Evolutionary conservation across 345 rosid genomes (phyloP), one percentile per base, ranked within the genome.

Genomic region (Lenwebbia sp.): DNA sequence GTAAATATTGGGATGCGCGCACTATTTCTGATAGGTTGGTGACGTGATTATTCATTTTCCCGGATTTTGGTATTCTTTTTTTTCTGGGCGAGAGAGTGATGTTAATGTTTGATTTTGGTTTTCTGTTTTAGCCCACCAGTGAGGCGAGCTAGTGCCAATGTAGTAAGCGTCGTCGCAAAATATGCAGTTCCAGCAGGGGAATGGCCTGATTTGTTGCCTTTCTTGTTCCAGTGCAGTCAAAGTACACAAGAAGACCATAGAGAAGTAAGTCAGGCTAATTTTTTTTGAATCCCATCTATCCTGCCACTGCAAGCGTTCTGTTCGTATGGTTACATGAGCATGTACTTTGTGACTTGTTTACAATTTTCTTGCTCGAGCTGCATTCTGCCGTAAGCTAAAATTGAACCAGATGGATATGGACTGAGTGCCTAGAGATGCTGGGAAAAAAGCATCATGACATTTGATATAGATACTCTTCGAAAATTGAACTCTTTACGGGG

Each of bases 91-190:
- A 8, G 37, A 44, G 40, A 21, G 54, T 51, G 11, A 70, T 83
- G 37, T 10, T 85, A 15, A 37, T 60, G 50, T 58, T 41, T 81
- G 52, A 21, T 44, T 75, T 17, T 85, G 76, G 49, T 83, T 76
- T 83, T 75, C 84, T 78, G 56, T 82, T 86, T 84, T 88, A 98
- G 99, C 88, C 91, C 97, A 5, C 98, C 96, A 1, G 99, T 98
- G 88, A 91, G 99, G 87, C 94, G 97, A 88, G 99, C 99, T 30
- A 98, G 99, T 87, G 99, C 99, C 21, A 96, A 97, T 89, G 99
- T 96, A 78, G 99, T 97, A 86, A 96, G 99, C 86, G 93, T 97
- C 5, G 89, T 96, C 19, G 99, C 99, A 1, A 97, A 97, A 91
- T 96, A 97, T 54, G 98, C 98, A 10, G 97, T 97, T 86, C 98